A percentile compares a stretch with the other conserved stretches of the same genome.
phyloP scores from a whole-genome alignment of 139 green algal genomes.

The Haematococcus lacustris region DNA sequence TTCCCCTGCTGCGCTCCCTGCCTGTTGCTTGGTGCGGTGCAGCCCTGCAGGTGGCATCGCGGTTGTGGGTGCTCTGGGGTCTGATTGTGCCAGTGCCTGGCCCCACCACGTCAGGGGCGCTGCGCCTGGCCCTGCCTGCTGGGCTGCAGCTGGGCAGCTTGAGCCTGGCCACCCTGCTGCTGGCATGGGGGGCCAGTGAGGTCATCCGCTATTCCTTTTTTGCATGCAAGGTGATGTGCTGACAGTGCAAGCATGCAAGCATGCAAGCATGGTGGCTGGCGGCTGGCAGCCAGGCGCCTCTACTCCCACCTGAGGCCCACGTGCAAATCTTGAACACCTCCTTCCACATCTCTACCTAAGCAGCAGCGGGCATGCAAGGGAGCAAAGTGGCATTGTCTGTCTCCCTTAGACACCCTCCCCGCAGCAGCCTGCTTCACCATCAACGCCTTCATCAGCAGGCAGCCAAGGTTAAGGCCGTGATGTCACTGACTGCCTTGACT shows the following conservation, averaged over 20 bases:
- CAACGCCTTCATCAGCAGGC: no score
- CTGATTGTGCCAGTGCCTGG: slow-evolving; percentile 56
- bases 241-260: neutral
- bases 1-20: neutral
- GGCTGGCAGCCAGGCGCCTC: neutral
- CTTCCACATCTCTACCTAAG: neutral
- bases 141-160: slow-evolving; percentile 53
- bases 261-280: neutral
- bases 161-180: slow-evolving; percentile 63
- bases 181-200: slow-evolving; percentile 82
- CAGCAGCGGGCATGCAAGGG: neutral
- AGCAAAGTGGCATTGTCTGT: neutral
- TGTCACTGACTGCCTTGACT: no score
- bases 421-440: neutral
- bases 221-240: slow-evolving; percentile 60
- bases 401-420: neutral
- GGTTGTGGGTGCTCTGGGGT: slow-evolving; percentile 81
- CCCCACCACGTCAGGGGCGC: slow-evolving; percentile 10
- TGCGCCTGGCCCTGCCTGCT: neutral
- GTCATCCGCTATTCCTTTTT: slow-evolving; percentile 90
- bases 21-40: neutral
- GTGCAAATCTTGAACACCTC: neutral
- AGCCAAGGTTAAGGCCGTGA: no score
- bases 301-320: neutral
- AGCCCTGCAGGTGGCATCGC: slow-evolving; percentile 79